Percentiles rank a stretch among this genome's conserved stretches.
Evolutionary conservation across 1,284 basidiomycete genomes (phyloP).

Genomic region (Sanghuangporus baumii): DNA sequence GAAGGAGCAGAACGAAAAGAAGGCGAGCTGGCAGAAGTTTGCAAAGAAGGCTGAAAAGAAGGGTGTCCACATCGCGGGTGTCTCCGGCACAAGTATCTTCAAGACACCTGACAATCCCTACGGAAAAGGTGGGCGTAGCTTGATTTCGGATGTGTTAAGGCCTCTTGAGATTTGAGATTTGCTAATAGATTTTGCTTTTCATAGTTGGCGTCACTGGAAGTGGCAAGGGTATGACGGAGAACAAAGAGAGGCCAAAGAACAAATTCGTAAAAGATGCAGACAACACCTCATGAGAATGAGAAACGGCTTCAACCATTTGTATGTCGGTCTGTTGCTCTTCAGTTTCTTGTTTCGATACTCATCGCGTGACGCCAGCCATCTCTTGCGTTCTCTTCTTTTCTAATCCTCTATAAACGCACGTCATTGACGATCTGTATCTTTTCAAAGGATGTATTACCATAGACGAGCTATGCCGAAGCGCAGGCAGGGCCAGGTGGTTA

Average conservation of each 20-base stretch:
- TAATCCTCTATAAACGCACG: not conserved
- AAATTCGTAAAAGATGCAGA: slow-evolving; percentile 62
- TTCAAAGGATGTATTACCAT: not conserved
- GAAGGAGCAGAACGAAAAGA: slow-evolving; percentile 85
- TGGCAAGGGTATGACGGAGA: slow-evolving; percentile 89
- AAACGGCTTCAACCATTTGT: not conserved
- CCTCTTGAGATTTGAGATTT: slow-evolving; percentile 19
- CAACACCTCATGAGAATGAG: slow-evolving; percentile 17
- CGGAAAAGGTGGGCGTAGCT: slow-evolving; percentile 61
- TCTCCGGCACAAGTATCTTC: slow-evolving; percentile 90
- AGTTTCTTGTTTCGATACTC: not conserved
- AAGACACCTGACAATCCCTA: slow-evolving; percentile 93
- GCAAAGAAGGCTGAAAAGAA: slow-evolving; percentile 96
- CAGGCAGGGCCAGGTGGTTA: not conserved
- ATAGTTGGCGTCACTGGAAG: slow-evolving; percentile 92
- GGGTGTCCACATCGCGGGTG: slow-evolving; percentile 83
- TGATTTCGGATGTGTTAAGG: slow-evolving; percentile 20
- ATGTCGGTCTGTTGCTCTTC: not conserved
- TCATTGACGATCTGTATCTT: not conserved
- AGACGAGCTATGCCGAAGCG: not conserved
- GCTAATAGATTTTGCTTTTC: slow-evolving; percentile 21
- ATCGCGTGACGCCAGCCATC: not conserved
- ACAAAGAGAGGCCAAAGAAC: slow-evolving; percentile 69
- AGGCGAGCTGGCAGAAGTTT: slow-evolving; percentile 96
- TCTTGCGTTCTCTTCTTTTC: not conserved